Evolutionary conservation across 805 yeast genomes (phyloP).

Genomic region (Monosporozyma siamensis): DNA sequence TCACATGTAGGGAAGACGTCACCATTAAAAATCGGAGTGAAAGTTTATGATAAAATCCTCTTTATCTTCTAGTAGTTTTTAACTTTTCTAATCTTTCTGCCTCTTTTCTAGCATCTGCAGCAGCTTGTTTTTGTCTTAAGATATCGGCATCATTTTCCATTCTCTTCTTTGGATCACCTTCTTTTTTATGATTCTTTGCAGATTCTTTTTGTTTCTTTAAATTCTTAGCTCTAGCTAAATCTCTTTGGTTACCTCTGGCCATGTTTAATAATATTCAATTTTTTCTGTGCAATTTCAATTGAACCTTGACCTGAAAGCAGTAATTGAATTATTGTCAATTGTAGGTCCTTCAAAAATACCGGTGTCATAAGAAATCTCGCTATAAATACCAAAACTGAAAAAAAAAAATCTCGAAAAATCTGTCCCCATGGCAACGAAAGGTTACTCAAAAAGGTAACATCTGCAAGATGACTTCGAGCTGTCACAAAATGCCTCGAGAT

Average conservation of each 20-base stretch:
- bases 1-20: neutral
- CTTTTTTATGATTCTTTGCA: conserved; percentile 50
- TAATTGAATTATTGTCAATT: no score
- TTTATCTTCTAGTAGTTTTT: conserved; percentile 10
- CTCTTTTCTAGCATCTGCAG: conserved; percentile 30
- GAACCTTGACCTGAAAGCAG: neutral
- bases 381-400: neutral
- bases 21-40: neutral
- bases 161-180: conserved; percentile 79
- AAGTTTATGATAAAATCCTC: no score
- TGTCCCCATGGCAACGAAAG: no score
- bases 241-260: conserved; percentile 98
- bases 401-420: neutral
- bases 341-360: no score
- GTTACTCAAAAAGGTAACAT: neutral
- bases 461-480: neutral
- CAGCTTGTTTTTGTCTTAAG: conserved; percentile 81
- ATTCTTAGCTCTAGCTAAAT: conserved; percentile 82
- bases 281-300: no score
- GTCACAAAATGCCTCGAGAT: neutral
- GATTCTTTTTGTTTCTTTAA: conserved; percentile 65
- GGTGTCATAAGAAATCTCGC: no score
- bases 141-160: conserved; percentile 85
- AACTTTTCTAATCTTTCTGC: conserved; percentile 23
- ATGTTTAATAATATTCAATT: no score